These are phyloP conservation scores for Cerrena zonata DNA, from an alignment of 1,284 basidiomycete species.

Conservation along the genomic window DNA sequence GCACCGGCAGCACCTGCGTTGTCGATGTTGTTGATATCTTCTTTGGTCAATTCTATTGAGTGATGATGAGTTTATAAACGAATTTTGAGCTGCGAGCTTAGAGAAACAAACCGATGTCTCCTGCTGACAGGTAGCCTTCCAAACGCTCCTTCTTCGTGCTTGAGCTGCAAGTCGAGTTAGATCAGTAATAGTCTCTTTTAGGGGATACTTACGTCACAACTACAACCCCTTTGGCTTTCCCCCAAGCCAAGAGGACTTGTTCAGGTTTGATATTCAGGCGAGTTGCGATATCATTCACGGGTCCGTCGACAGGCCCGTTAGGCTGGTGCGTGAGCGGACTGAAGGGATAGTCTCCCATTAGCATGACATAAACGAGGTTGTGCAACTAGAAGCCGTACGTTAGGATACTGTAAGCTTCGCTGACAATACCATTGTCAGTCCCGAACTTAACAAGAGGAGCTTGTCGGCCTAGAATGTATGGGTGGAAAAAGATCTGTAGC, in stretches of 20 bases:
- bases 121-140: conserved; percentile 50
- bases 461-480: conserved; percentile 62
- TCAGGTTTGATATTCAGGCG: conserved; percentile 56
- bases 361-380: too few species aligned
- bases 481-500: conserved; percentile 56
- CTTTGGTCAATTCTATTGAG: conserved; percentile 31
- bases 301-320: conserved; percentile 69
- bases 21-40: conserved; percentile 39
- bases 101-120: conserved; percentile 34
- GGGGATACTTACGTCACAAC: conserved; percentile 57
- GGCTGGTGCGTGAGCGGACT: conserved; percentile 62
- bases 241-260: conserved; percentile 71
- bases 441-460: conserved; percentile 52
- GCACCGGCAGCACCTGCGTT: conserved; percentile 33
- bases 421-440: conserved; percentile 55
- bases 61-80: neutral
- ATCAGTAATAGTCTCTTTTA: neutral
- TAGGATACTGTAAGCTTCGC: conserved; percentile 69
- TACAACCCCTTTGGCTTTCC: conserved; percentile 57
- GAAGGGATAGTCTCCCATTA: too few species aligned
- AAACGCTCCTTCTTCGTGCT: conserved; percentile 50
- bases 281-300: conserved; percentile 51
- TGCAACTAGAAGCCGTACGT: conserved; percentile 34
- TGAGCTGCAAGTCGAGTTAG: conserved; percentile 30
- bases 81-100: neutral